phyloP scores from a whole-genome alignment of 805 yeast genomes.

The Ogataea nitratoaversa region DNA sequence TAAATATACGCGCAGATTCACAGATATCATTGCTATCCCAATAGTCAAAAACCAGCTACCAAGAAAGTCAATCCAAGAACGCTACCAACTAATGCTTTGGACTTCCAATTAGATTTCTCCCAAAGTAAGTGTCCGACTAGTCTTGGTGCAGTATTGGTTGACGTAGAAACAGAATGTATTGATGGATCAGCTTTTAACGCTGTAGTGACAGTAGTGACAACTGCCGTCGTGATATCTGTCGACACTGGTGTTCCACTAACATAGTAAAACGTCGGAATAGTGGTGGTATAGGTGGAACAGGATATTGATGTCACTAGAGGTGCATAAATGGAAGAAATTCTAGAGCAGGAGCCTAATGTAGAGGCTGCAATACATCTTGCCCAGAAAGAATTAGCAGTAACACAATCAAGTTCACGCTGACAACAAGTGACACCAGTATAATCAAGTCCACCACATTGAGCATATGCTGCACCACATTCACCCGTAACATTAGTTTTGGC shows the following conservation, averaged over 20 bases:
- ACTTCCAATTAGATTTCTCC: slow-evolving; percentile 17
- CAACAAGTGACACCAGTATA: slow-evolving; percentile 27
- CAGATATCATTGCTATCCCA: background rate
- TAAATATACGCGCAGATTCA: too few relatives aligned
- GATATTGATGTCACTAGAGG: slow-evolving; percentile 8
- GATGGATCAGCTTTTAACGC: slow-evolving; percentile 17
- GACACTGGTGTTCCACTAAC: slow-evolving; percentile 12
- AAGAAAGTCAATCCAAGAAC: slow-evolving; percentile 18
- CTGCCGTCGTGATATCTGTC: slow-evolving; percentile 11
- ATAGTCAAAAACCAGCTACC: slow-evolving; percentile 15
- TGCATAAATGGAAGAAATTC: background rate
- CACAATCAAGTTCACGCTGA: slow-evolving; percentile 21
- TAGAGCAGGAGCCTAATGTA: slow-evolving; percentile 11
- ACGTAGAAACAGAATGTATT: slow-evolving; percentile 12
- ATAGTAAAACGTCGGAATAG: slow-evolving; percentile 5
- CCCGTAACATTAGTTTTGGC: slow-evolving; percentile 7
- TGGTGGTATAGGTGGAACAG: slow-evolving; percentile 13
- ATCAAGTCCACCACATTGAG: slow-evolving; percentile 29
- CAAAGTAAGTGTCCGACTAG: slow-evolving; percentile 5
- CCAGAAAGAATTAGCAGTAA: slow-evolving; percentile 25
- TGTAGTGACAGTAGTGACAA: slow-evolving; percentile 11
- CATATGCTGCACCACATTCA: slow-evolving; percentile 25
- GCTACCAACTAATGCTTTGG: slow-evolving; percentile 18
- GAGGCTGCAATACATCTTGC: slow-evolving; percentile 27
- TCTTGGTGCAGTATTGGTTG: slow-evolving; percentile 16